Base-by-base conservation (phyloP, 139 green algal genomes). In the Mesostigma viride region DNA sequence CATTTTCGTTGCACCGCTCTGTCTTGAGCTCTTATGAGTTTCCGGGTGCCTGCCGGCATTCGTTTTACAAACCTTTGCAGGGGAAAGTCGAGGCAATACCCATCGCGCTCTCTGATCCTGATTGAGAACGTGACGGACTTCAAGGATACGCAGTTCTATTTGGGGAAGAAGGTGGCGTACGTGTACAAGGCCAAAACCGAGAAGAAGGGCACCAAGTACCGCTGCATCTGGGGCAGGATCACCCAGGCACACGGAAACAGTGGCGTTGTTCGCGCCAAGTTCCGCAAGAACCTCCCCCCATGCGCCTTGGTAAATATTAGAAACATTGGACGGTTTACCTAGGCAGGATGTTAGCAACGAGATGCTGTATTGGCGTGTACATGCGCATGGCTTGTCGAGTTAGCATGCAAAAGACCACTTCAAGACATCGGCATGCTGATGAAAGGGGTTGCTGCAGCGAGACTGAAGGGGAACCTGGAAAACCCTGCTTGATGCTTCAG, bases 151-250 rank as follows among this genome's bases (percentile, higher is more conserved):
- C 80, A 89, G 27, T 97, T 93, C 78, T 98, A 98, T 85, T 68
- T 92, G 48, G 92, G 92, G 80, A 98, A 98, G 86, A 83, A 85
- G 60, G 70, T 98, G 33, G 92, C 91, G n/a, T 98, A 95, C 81
- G 81, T 98, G 35, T 98, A 98, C 90, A 96, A 96, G 88, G 92
- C 91, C 22, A 93, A 95, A 83, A 97, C 90, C n/a, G 70, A 87
- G 75, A 87, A 96, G 83, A 20, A 59, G 62, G 89, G 87, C 76
- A 88, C 83, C 59, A 78, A 83, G 46, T 96, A 85, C 83, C 88
- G 92, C 63, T 89, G 88, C 53, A 91, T 96, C 44, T 98, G 92
- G 92, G 92, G 92, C 76, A 91, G 94, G 81, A 84, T 83, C 24
- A 74, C 40, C 17, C 85, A 90, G 33, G 68, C 88, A 17, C 92